Percentiles rank a stretch among this genome's conserved stretches.
These are phyloP conservation scores for Bryoerythrophyllum caledonicum DNA, from an alignment of 225 moss, liverwort and hornwort species.

Conservation along the genomic window DNA sequence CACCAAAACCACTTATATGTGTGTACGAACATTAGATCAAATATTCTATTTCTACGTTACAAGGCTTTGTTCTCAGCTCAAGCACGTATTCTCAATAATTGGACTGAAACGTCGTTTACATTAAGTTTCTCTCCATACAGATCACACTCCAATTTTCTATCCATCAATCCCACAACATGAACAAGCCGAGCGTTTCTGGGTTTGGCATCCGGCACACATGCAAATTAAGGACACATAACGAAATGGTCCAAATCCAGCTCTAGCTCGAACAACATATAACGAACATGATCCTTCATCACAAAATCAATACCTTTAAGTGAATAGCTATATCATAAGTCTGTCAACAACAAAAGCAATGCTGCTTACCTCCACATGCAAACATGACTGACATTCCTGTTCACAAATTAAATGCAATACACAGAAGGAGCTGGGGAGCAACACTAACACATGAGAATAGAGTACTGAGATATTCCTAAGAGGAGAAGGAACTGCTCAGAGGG, in stretches of 20 bases:
- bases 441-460: slow-evolving; percentile 6
- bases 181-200: neutral
- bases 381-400: slow-evolving; percentile 15
- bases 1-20: neutral
- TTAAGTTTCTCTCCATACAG: neutral
- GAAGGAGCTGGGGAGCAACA: slow-evolving; percentile 11
- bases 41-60: neutral
- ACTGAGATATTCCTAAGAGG: slow-evolving; percentile 3
- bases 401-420: slow-evolving; percentile 2
- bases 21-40: neutral
- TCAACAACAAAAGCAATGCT: neutral
- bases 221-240: neutral
- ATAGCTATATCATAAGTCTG: neutral
- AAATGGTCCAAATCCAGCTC: neutral
- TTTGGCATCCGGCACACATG: neutral
- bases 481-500: too few relatives aligned
- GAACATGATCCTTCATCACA: neutral
- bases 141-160: neutral
- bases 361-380: slow-evolving; percentile 15
- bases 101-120: neutral
- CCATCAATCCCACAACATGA: neutral
- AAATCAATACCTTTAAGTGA: neutral
- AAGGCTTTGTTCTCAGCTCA: neutral
- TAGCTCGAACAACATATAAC: neutral
- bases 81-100: neutral